Evolutionary conservation across 2,329 filamentous ascomycete species (phyloP), one percentile per base, ranked within the genome.

Genomic region (Hymenoscyphus fraxineus): DNA sequence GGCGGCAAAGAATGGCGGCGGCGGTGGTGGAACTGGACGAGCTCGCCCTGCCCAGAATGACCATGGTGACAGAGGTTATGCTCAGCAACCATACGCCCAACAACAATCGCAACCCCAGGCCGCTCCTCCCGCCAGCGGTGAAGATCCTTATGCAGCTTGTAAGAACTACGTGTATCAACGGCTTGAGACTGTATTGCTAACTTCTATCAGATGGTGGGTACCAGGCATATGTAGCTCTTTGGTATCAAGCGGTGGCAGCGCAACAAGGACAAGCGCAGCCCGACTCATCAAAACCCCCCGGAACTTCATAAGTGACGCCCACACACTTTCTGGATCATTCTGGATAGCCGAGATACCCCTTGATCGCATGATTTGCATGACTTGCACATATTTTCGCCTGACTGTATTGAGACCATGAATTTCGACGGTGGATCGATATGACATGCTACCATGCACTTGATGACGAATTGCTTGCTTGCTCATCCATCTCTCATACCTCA

Each of bases 71-170:
- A 77, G 81, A 65, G 80, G 76, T 76, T 85, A 83, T 72, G 77
- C 78, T 64, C 83, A 85, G 66, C 76, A 74, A 64, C 67, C 69
- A 22, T 72, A 72, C 70, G 70, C 63, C 76, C 77, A 79, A 77
- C 74, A 76, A 77, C 71, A 76, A 79, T 63, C 77, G 47, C 77
- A 76, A 73, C 76, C 74, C n/a, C 70, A 80, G 65, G 74, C 79
- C 58, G 75, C 77, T 72, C 77, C 83, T 70, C 61, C 78, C 66
- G 81, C 83, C 67, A 81, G 80, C 38, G 79, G 76, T 59, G 80
- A 81, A 63, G 90, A 91, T 73, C 88, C 88, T 0, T 95, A 95
- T 77, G 91, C 91, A 64, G 83, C 88, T 64, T 95, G 86, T 88
- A 80, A 80, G 85, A 80, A 31, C 27, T 27, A 19, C 16, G 10